phyloP scores from a whole-genome alignment of 495 filamentous ascomycete genomes.

The Aspergillus bridgeri region DNA sequence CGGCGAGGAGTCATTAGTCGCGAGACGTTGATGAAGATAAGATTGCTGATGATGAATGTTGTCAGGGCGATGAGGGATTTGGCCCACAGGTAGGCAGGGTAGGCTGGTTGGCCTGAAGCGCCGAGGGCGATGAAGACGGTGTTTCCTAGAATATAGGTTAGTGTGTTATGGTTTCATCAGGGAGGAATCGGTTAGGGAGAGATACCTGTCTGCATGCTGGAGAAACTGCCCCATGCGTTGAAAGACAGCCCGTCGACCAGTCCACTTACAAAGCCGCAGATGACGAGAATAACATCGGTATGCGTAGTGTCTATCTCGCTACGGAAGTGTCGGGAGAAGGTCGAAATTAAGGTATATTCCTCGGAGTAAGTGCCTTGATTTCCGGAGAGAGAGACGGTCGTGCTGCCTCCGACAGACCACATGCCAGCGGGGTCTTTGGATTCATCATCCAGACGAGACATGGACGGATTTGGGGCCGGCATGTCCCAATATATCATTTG shows the following conservation, averaged over 20 bases:
- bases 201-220: conserved; percentile 56
- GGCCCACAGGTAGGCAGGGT: conserved; percentile 40
- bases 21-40: conserved; percentile 35
- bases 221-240: conserved; percentile 53
- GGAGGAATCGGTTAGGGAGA: neutral
- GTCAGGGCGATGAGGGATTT: conserved; percentile 37
- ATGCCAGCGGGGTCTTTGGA: conserved; percentile 18
- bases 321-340: conserved; percentile 18
- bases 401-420: conserved; percentile 27
- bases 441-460: conserved; percentile 10
- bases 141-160: conserved; percentile 27
- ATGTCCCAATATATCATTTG: conserved; percentile 19
- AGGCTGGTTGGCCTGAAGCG: conserved; percentile 32
- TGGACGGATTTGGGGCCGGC: conserved; percentile 2
- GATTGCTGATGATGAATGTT: conserved; percentile 31
- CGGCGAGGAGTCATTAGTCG: conserved; percentile 31
- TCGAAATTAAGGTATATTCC: conserved; percentile 12
- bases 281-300: conserved; percentile 34
- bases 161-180: neutral
- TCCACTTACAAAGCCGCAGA: conserved; percentile 38
- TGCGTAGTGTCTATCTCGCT: conserved; percentile 22
- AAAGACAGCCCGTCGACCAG: conserved; percentile 40
- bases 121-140: conserved; percentile 40
- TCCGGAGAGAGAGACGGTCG: conserved; percentile 23
- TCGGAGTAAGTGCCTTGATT: conserved; percentile 14